A percentile compares a stretch with the other conserved stretches of the same genome.
These are phyloP conservation scores for Balamuthia mandrillaris DNA, from an alignment of 208 protist species.

Conservation along the genomic window DNA sequence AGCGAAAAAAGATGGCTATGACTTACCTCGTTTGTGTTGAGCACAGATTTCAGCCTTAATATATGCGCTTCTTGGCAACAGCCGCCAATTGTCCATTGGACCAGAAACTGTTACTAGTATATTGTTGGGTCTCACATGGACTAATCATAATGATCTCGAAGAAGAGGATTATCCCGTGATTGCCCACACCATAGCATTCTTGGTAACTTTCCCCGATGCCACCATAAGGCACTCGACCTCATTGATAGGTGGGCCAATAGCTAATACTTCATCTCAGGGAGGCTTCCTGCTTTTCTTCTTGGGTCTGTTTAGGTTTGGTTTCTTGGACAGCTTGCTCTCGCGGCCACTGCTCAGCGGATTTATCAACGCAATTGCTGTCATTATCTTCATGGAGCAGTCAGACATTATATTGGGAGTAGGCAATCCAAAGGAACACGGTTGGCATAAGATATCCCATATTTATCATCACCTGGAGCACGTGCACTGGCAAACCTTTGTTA, in stretches of 20 bases:
- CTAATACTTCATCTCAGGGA: too few relatives aligned
- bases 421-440: slow-evolving; percentile 14
- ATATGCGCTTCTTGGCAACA: slow-evolving; percentile 33
- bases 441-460: slow-evolving; percentile 20
- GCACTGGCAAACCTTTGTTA: not conserved
- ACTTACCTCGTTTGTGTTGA: too few relatives aligned
- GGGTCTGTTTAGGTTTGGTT: slow-evolving; percentile 11
- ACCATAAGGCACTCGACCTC: not conserved
- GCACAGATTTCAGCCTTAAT: slow-evolving; percentile 15
- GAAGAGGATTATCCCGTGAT: not conserved
- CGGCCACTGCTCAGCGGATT: not conserved
- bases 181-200: slow-evolving; percentile 20
- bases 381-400: slow-evolving; percentile 28
- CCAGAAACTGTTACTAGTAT: slow-evolving; percentile 21
- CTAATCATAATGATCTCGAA: slow-evolving; percentile 15
- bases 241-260: not conserved
- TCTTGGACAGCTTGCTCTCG: slow-evolving; percentile 10
- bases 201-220: not conserved
- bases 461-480: not conserved
- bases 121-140: not conserved
- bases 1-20: too few relatives aligned
- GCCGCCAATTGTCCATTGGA: slow-evolving; percentile 16
- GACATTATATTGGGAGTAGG: not conserved
- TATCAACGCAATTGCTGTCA: slow-evolving; percentile 23
- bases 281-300: not conserved